Conservation (phyloP, 2,329 filamentous ascomycete genomes). For the Cadophora luteo-olivacea region DNA sequence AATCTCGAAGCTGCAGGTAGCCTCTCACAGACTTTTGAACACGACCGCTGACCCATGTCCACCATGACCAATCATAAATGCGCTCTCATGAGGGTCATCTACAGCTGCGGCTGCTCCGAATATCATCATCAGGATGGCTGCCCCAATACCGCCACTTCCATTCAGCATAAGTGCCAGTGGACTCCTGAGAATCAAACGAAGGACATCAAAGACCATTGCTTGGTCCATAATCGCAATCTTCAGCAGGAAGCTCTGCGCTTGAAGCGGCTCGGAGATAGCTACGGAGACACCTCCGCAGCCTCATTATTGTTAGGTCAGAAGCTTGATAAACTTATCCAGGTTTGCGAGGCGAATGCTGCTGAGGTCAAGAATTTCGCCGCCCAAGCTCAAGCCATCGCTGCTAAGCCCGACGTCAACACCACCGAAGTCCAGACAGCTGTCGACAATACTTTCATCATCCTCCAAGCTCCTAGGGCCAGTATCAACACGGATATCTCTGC, state of each 20-base stretch:
- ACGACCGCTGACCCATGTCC: too few species aligned
- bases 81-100: neutral
- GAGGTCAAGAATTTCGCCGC: neutral
- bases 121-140: neutral
- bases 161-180: neutral
- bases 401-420: neutral
- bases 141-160: neutral
- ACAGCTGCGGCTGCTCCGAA: neutral
- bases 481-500: too few species aligned
- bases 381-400: neutral
- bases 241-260: neutral
- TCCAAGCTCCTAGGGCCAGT: too few species aligned
- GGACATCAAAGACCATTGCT: neutral
- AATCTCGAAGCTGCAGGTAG: too few species aligned
- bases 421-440: neutral
- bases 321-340: neutral
- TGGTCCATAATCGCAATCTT: neutral
- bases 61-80: too few species aligned
- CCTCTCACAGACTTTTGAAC: too few species aligned
- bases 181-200: neutral
- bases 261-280: neutral
- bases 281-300: neutral
- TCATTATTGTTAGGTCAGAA: neutral
- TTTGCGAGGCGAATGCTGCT: neutral
- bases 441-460: too few species aligned